These are phyloP conservation scores for Colletotrichum sidae DNA, from an alignment of 2,329 filamentous ascomycete genomes.

Conservation along the genomic window DNA sequence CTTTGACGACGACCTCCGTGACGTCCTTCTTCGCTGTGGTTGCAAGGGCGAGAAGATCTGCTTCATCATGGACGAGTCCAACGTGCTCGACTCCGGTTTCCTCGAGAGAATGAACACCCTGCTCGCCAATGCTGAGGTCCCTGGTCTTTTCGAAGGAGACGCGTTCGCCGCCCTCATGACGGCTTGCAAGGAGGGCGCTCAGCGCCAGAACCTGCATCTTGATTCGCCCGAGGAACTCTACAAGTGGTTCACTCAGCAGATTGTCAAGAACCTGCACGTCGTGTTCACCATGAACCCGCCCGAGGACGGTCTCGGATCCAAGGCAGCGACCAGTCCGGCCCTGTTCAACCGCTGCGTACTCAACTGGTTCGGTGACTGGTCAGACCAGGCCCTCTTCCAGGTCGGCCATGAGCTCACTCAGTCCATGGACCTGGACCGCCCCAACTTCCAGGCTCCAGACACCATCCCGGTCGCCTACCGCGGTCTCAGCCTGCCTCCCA, in stretches of 20 bases:
- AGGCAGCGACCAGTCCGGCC: slow-evolving; percentile 96
- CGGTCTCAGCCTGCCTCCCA: slow-evolving; percentile 84
- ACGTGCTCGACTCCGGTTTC: slow-evolving; percentile 98
- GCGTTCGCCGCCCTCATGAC: slow-evolving; percentile 99
- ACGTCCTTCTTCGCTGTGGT: slow-evolving; percentile 91
- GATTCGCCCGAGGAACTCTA: slow-evolving; percentile 99
- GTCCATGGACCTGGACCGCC: slow-evolving; percentile 92
- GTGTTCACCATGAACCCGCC: slow-evolving; percentile 99
- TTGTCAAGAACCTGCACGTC: slow-evolving; percentile 98
- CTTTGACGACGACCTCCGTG: slow-evolving; percentile 96
- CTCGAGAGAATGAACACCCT: slow-evolving; percentile 99
- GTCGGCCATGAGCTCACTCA: slow-evolving; percentile 96
- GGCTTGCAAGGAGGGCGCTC: slow-evolving; percentile 97
- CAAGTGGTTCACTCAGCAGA: slow-evolving; percentile 99
- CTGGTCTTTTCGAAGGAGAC: slow-evolving; percentile 98
- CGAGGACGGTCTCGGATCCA: slow-evolving; percentile 92
- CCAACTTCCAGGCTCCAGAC: slow-evolving; percentile 87
- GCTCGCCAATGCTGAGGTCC: slow-evolving; percentile 98
- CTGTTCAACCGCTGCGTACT: slow-evolving; percentile 99
- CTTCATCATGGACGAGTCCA: slow-evolving; percentile 99
- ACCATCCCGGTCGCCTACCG: slow-evolving; percentile 94
- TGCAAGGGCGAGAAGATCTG: slow-evolving; percentile 99
- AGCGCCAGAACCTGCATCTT: slow-evolving; percentile 92
- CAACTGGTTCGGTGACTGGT: slow-evolving; percentile 99
- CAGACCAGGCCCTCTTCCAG: slow-evolving; percentile 97